Evolutionary conservation across 148 eudicot genomes (phyloP), one percentile per base, ranked within the genome.

Genomic region (Euryodendron excelsum): DNA sequence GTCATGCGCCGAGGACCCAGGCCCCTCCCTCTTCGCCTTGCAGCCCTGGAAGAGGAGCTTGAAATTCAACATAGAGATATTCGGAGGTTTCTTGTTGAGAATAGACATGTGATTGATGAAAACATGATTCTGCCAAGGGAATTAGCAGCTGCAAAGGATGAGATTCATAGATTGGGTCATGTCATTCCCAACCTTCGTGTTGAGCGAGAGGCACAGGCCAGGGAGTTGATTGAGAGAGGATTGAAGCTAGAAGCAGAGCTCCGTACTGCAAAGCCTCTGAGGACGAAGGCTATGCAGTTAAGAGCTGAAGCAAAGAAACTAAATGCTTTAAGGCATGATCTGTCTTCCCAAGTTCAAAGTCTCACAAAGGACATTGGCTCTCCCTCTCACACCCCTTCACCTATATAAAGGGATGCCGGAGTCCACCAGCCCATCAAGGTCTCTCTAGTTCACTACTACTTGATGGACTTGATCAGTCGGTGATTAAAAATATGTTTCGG

Each of bases 191-290:
- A 92, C 78, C 74, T 92, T 68, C 94, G 86, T 48, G 87, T 86
- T 20, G 97, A 94, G 4, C 73, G 79, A 79, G 96, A 92, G 67
- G 86, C 82, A 18, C 87, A 80, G 56, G 78, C 78, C 68, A 84
- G 90, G 81, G 91, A 88, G 82, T 80, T 92, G 77, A 73, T 90
- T 73, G 94, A 92, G 47, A 90, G 91, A 72, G 84, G 86, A 56
- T 63, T 89, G 85, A 91, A 89, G 86, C 83, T 94, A 60, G 97
- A 94, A 82, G 90, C 89, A 81, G 94, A 92, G 83, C 89, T 94
- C 69, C 88, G 84, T 67, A 82, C 87, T 23, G 80, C 84, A 70
- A 95, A 91, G 78, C 91, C 94, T 82, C 69, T 88, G 81, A 91
- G 94, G 79, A 85, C 80, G 61, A 91, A 94, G 78, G 90, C 90